phyloP scores from a whole-genome alignment of 345 rosid species.

The Toxicodendron radicans region DNA sequence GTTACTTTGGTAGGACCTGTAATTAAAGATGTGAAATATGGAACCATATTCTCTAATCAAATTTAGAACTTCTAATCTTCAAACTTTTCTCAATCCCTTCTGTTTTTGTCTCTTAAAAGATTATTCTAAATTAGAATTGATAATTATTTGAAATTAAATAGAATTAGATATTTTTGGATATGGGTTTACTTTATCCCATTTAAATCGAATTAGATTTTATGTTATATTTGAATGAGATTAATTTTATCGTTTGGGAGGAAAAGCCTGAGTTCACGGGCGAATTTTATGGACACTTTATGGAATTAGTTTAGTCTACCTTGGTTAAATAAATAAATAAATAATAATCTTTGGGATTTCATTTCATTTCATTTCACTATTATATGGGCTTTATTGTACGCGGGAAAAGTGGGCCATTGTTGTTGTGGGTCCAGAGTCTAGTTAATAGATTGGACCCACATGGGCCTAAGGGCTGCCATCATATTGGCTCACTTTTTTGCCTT shows the following conservation, averaged over 20 bases:
- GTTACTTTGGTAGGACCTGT: constrained; percentile 9
- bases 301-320: neutral
- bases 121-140: too few relatives aligned
- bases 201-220: too few relatives aligned
- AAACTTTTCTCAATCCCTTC: neutral
- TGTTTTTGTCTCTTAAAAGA: neutral
- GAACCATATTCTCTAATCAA: constrained; percentile 26
- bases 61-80: constrained; percentile 11
- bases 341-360: neutral
- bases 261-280: constrained; percentile 5
- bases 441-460: neutral
- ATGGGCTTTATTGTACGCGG: constrained; percentile 25
- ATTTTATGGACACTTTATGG: neutral
- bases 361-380: neutral
- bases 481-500: neutral
- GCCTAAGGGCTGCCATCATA: neutral
- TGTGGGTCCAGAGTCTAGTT: neutral
- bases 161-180: too few relatives aligned
- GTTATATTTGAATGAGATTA: too few relatives aligned
- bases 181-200: neutral
- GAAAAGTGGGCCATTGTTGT: constrained; percentile 16
- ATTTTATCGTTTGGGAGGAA: neutral
- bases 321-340: neutral
- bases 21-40: constrained; percentile 18
- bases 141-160: too few relatives aligned